Conservation (phyloP, 1,284 basidiomycete genomes). For the Pyrrhoderma noxium region DNA sequence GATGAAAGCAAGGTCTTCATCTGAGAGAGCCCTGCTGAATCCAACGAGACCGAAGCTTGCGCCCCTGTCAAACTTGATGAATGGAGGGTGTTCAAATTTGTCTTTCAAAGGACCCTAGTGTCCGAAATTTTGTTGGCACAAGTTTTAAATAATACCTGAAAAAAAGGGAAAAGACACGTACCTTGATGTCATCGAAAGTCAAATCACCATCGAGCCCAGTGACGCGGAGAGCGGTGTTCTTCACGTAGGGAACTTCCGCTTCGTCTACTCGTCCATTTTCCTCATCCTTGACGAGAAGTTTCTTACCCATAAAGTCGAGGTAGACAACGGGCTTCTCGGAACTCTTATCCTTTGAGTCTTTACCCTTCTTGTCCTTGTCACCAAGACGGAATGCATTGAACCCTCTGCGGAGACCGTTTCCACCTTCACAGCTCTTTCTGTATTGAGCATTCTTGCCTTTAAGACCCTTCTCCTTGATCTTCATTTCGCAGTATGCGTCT, state of each 20-base stretch:
- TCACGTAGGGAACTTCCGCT: constrained; percentile 65
- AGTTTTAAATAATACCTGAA: background rate
- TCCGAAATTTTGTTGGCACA: background rate
- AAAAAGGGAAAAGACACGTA: constrained; percentile 21
- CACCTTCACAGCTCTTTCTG: constrained; percentile 36
- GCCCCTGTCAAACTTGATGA: constrained; percentile 61
- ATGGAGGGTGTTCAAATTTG: constrained; percentile 68
- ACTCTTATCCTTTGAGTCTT: constrained; percentile 29
- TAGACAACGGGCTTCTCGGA: constrained; percentile 50
- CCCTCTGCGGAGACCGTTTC: constrained; percentile 43
- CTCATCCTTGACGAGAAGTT: constrained; percentile 56
- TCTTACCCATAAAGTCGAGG: constrained; percentile 63
- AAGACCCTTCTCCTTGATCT: constrained; percentile 92
- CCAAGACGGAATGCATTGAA: constrained; percentile 92
- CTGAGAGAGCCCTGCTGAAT: constrained; percentile 55
- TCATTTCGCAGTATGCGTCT: constrained; percentile 92
- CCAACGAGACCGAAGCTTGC: constrained; percentile 38
- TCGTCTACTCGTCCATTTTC: constrained; percentile 62
- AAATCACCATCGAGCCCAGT: constrained; percentile 60
- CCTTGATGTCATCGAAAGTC: constrained; percentile 69
- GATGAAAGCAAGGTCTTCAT: constrained; percentile 59
- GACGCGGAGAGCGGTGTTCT: constrained; percentile 71
- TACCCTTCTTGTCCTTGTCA: constrained; percentile 41
- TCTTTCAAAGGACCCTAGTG: constrained; percentile 66
- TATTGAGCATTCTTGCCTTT: constrained; percentile 56